These are phyloP conservation scores for Eucalyptus cloeziana DNA, from an alignment of 345 rosid species.

Conservation along the genomic window DNA sequence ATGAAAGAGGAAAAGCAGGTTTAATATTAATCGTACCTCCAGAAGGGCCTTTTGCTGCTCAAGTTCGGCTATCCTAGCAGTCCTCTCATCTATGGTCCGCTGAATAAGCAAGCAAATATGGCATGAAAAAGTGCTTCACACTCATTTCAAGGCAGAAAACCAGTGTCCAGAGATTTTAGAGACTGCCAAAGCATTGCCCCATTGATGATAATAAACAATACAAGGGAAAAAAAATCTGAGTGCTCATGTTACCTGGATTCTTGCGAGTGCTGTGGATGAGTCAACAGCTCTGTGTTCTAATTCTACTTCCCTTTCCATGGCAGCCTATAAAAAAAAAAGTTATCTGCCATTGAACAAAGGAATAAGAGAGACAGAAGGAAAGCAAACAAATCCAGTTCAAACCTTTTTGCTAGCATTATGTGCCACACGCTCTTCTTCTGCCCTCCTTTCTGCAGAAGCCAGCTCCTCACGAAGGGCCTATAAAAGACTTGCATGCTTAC, in stretches of 20 bases:
- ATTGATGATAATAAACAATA: neutral
- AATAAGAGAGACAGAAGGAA: neutral
- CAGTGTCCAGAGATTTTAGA: neutral
- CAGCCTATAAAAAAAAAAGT: conserved; percentile 43
- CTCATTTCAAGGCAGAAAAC: neutral
- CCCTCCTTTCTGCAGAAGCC: conserved; percentile 81
- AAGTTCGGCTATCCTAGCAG: conserved; percentile 72
- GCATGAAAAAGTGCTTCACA: neutral
- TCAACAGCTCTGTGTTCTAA: conserved; percentile 91
- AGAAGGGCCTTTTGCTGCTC: conserved; percentile 92
- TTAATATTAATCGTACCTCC: conserved; percentile 46
- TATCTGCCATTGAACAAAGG: neutral
- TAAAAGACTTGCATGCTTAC: neutral
- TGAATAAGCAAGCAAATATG: conserved; percentile 2
- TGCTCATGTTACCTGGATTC: conserved; percentile 68
- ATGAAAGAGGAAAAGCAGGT: neutral
- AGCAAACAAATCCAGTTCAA: conserved; percentile 3
- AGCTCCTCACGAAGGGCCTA: conserved; percentile 98
- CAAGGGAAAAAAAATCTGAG: neutral
- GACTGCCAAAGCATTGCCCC: neutral
- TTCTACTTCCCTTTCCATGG: conserved; percentile 95
- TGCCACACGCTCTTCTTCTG: conserved; percentile 89
- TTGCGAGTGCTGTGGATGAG: conserved; percentile 89
- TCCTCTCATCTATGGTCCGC: conserved; percentile 94
- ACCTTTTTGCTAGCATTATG: conserved; percentile 96